phyloP scores from a whole-genome alignment of 192 early-diverging fungal genomes.

The Linnemannia hyalina region DNA sequence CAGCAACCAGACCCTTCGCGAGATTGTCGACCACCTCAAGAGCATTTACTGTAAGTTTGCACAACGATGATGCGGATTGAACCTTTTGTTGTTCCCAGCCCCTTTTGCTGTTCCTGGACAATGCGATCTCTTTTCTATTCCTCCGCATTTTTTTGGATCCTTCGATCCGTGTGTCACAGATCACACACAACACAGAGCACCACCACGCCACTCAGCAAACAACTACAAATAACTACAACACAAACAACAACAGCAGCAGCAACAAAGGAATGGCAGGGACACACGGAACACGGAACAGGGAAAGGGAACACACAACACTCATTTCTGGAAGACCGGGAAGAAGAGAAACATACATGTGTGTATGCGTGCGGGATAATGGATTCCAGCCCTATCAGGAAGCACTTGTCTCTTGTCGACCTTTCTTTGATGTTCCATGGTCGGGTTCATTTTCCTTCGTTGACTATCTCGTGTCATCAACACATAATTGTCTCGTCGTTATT shows the following conservation, averaged over 20 bases:
- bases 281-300: constrained; percentile 3
- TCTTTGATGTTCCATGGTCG: constrained; percentile 3
- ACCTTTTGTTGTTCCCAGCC: background rate
- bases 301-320: background rate
- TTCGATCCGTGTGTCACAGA: constrained; percentile 1
- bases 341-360: background rate
- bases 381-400: background rate
- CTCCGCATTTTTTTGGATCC: background rate
- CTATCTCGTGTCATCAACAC: background rate
- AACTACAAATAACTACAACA: background rate
- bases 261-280: background rate
- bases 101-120: background rate
- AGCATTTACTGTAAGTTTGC: constrained; percentile 84
- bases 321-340: background rate
- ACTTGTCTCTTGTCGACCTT: background rate
- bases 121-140: background rate
- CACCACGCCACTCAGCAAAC: background rate
- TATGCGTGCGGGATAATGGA: background rate
- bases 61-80: background rate
- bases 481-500: background rate
- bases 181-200: background rate
- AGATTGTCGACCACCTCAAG: constrained; percentile 89
- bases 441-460: background rate
- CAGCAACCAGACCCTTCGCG: constrained; percentile 87
- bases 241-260: background rate